Evolutionary conservation across 1,284 basidiomycete genomes (phyloP), one percentile per base, ranked within the genome.

Genomic region (Moniliophthora roreri): DNA sequence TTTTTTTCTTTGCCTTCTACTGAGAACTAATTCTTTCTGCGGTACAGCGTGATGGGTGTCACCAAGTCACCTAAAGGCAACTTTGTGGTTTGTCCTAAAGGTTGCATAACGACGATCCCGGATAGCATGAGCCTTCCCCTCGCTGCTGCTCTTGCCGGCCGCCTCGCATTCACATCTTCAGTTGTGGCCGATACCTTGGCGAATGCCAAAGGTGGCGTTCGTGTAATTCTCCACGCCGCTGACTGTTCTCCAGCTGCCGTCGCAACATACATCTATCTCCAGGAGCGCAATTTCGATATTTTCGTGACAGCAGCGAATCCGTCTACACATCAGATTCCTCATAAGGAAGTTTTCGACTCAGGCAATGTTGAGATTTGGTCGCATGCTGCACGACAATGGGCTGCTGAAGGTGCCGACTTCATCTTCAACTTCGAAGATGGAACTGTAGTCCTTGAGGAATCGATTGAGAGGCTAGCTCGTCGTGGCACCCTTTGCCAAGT

Each of bases 371-470:
- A 49, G 23, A 21, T 37, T 13, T 49, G 48, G 35, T 37, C 38
- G 13, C 21, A 26, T 0, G 48, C 48, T 24, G 35, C 36, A 5
- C 34, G 35, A 11, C 34, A 13, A 20, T 49, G 48, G 36, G 28
- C 48, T 9, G 13, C 32, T 4, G 38, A 49, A 24, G 48, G 48
- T 24, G 38, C 26, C 21, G 34, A 49, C 26, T 40, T 38, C 48
- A 40, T 49, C 13, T 37, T 49, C 24, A 49, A 40, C 24, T 49
- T 49, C n/a, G 48, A 49, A 37, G 23, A 37, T 16, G 48, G 36
- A 24, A 5, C 35, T 15, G 21, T 20, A 37, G 21, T 49, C 11
- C 13, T 37, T 10, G 48, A 37, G 21, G 48, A 49, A 21, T 38
- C 48, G 13, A 24, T 37, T 13, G 36, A 49, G 18, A 38, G 35